Percentiles rank a stretch among this genome's conserved stretches.
Evolutionary conservation across 192 early-diverging fungal genomes (phyloP).

Genomic region (Physocladia obscura): DNA sequence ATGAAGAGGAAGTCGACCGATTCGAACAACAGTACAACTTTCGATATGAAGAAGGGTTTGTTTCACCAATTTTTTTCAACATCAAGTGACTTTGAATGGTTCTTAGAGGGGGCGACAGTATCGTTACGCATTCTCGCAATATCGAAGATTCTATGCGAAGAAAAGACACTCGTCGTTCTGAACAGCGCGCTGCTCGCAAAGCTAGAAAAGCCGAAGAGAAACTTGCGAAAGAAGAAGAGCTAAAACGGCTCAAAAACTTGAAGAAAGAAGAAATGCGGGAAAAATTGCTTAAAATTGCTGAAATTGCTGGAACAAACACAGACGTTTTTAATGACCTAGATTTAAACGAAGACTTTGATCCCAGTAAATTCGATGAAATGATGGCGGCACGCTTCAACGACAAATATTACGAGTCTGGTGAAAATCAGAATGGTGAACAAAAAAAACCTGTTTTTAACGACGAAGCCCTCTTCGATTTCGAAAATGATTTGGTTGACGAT

Average conservation of each 20-base stretch:
- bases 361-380: slow-evolving; percentile 77
- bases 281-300: slow-evolving; percentile 80
- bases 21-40: slow-evolving; percentile 94
- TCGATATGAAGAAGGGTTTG: slow-evolving; percentile 82
- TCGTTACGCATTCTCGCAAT: slow-evolving; percentile 79
- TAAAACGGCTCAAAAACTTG: slow-evolving; percentile 87
- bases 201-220: slow-evolving; percentile 76
- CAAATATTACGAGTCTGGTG: slow-evolving; percentile 58
- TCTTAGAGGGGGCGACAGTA: slow-evolving; percentile 50
- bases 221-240: slow-evolving; percentile 71
- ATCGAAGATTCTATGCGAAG: slow-evolving; percentile 81
- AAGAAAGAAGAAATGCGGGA: slow-evolving; percentile 85
- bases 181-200: slow-evolving; percentile 67
- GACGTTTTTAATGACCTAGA: slow-evolving; percentile 77
- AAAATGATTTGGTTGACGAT: slow-evolving; percentile 72
- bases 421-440: slow-evolving; percentile 7
- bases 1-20: slow-evolving; percentile 75
- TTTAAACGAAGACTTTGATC: slow-evolving; percentile 92
- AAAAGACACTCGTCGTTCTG: slow-evolving; percentile 77
- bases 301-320: slow-evolving; percentile 62
- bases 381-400: slow-evolving; percentile 82
- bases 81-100: not conserved
- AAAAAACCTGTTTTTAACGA: slow-evolving; percentile 86
- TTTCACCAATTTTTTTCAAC: not conserved
- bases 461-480: too few species aligned